phyloP scores from a whole-genome alignment of 441 rosid species.

The Jatropha multifida region DNA sequence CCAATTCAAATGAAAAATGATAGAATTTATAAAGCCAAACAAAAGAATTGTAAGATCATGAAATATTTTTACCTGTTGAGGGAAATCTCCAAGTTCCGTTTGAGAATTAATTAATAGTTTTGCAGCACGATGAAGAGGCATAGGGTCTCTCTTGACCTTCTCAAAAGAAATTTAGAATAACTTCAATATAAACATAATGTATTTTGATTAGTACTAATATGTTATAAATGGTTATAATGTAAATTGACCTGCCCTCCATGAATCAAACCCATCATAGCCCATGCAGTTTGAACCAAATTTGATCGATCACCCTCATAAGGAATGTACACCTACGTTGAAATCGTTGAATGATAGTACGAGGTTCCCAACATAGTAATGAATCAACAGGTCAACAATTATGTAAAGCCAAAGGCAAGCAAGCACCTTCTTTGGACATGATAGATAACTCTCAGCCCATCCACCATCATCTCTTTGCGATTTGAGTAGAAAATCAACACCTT shows the following conservation, averaged over 20 bases:
- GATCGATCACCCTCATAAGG: conserved; percentile 38
- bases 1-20: no score
- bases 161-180: not conserved
- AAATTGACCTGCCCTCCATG: conserved; percentile 39
- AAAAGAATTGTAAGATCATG: no score
- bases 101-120: conserved; percentile 52
- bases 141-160: conserved; percentile 41
- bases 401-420: not conserved
- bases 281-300: conserved; percentile 39
- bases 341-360: no score
- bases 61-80: conserved; percentile 24
- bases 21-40: no score
- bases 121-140: conserved; percentile 49
- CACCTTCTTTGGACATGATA: conserved; percentile 43
- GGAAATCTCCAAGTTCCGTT: conserved; percentile 43
- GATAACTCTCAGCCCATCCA: conserved; percentile 58
- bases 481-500: conserved; percentile 44
- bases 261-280: conserved; percentile 45
- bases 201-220: no score
- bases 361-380: no score
- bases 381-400: no score
- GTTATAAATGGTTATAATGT: no score
- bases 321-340: conserved; percentile 27
- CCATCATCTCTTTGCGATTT: conserved; percentile 40
- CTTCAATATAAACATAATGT: no score